Percentiles rank a stretch among this genome's conserved stretches.
Conservation (phyloP, 2,329 filamentous ascomycete genomes). For the Teratosphaeria pseudoeucalypti region DNA sequence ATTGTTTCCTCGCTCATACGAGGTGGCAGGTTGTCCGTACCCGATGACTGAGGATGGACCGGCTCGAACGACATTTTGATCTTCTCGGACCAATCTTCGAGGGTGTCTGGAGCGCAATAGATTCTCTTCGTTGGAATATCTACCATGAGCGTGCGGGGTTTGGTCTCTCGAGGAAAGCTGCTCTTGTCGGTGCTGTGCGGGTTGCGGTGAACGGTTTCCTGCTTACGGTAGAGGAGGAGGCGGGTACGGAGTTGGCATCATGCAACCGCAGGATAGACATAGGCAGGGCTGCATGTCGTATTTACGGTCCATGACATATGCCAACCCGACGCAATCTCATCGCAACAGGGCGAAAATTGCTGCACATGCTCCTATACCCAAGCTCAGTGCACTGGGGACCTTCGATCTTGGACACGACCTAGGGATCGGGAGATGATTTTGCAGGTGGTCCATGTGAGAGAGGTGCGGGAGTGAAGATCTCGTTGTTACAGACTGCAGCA, state of each 20-base stretch:
- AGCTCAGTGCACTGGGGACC: neutral
- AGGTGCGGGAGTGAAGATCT: neutral
- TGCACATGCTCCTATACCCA: neutral
- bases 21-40: neutral
- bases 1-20: slow-evolving; percentile 2
- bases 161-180: neutral
- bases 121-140: neutral
- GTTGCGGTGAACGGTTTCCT: neutral
- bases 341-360: neutral
- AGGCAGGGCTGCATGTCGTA: neutral
- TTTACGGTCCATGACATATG: neutral
- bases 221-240: neutral
- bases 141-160: neutral
- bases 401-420: neutral
- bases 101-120: neutral
- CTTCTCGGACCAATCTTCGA: neutral
- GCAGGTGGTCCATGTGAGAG: neutral
- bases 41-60: neutral
- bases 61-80: slow-evolving; percentile 1
- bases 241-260: neutral
- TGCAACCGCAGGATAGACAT: neutral
- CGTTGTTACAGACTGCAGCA: neutral
- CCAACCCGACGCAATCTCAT: neutral
- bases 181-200: neutral
- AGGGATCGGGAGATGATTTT: neutral